These are phyloP conservation scores for Beauveria caledonica DNA, from an alignment of 2,329 filamentous ascomycete genomes.

Conservation along the genomic window DNA sequence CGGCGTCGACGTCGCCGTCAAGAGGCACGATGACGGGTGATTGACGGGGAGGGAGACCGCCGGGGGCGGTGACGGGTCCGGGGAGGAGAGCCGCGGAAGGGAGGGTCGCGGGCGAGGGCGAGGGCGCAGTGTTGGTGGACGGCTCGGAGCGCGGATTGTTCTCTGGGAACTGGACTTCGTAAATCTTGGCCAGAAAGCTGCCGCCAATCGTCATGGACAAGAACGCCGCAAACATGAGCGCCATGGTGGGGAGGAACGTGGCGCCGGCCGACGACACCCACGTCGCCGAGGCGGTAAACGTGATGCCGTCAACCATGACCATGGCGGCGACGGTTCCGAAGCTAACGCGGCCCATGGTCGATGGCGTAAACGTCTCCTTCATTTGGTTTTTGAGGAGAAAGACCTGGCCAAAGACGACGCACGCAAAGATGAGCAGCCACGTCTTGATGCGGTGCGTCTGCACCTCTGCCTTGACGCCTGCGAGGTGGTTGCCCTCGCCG, in stretches of 20 bases:
- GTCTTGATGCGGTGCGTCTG: slow-evolving; percentile 48
- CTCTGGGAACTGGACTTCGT: slow-evolving; percentile 48
- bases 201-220: slow-evolving; percentile 50
- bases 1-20: slow-evolving; percentile 55
- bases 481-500: slow-evolving; percentile 45
- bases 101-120: slow-evolving; percentile 18
- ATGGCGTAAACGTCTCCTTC: slow-evolving; percentile 58
- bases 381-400: slow-evolving; percentile 56
- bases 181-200: slow-evolving; percentile 51
- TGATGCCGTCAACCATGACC: slow-evolving; percentile 53
- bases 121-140: slow-evolving; percentile 20
- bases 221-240: slow-evolving; percentile 43
- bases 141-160: slow-evolving; percentile 41
- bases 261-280: slow-evolving; percentile 49
- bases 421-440: slow-evolving; percentile 50
- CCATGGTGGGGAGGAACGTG: slow-evolving; percentile 48
- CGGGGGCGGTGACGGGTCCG: slow-evolving; percentile 31
- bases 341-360: slow-evolving; percentile 57
- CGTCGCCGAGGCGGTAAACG: slow-evolving; percentile 47
- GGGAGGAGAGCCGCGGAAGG: slow-evolving; percentile 27
- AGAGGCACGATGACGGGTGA: slow-evolving; percentile 48
- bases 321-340: slow-evolving; percentile 55
- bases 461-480: slow-evolving; percentile 53
- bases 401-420: slow-evolving; percentile 53
- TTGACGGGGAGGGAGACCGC: slow-evolving; percentile 12